Conservation (phyloP, 169 alveolate species). For the Plasmodium sp. region DNA sequence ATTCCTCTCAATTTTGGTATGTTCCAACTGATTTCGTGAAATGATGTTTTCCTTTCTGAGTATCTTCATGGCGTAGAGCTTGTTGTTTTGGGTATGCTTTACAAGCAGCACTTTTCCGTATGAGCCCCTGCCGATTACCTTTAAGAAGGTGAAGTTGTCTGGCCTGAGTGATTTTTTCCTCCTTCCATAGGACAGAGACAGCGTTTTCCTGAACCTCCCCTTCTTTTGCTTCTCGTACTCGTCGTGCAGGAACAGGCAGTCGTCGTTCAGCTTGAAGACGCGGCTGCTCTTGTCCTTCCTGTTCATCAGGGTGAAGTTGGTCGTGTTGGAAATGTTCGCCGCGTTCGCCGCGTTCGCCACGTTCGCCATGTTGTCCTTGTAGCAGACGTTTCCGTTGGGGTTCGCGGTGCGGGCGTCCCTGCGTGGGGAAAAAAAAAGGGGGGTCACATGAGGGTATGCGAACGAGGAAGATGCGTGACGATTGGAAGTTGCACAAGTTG, state of each 20-base stretch:
- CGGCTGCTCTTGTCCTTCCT: background rate
- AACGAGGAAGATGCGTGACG: background rate
- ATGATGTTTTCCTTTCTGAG: slow-evolving; percentile 80
- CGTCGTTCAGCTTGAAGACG: background rate
- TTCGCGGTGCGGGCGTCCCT: background rate
- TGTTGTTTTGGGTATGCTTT: slow-evolving; percentile 19
- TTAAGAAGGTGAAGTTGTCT: slow-evolving; percentile 89
- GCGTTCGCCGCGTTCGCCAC: background rate
- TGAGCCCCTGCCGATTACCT: slow-evolving; percentile 93
- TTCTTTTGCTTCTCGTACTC: slow-evolving; percentile 22
- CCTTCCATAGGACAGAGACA: slow-evolving; percentile 37
- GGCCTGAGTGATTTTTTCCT: slow-evolving; percentile 41
- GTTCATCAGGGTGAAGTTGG: background rate
- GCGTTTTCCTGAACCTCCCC: slow-evolving; percentile 1
- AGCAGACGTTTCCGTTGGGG: background rate
- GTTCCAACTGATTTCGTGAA: slow-evolving; percentile 78
- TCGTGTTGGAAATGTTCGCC: background rate
- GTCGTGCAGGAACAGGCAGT: slow-evolving; percentile 34
- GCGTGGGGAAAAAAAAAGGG: background rate
- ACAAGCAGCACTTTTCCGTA: slow-evolving; percentile 92
- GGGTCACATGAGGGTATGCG: background rate
- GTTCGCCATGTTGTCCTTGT: background rate
- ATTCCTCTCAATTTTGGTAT: slow-evolving; percentile 77
- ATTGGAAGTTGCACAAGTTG: background rate
- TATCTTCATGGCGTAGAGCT: slow-evolving; percentile 80